These are phyloP conservation scores for Aspergillus panamensis DNA, from an alignment of 495 filamentous ascomycete genomes.

Conservation along the genomic window DNA sequence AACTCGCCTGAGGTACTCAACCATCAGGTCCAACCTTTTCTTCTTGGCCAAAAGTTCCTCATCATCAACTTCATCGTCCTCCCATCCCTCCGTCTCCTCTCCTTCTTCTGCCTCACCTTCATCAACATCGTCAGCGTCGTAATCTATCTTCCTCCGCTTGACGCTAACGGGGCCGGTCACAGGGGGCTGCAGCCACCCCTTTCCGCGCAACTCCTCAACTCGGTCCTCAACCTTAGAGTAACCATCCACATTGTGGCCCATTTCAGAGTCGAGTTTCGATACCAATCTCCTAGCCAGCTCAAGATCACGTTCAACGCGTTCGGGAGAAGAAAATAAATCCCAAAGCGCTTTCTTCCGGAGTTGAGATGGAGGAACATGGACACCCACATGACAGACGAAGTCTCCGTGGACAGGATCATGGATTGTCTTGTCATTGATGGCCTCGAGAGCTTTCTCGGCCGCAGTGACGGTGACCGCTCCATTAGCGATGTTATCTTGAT, in stretches of 20 bases:
- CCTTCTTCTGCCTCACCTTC: conserved; percentile 69
- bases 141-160: conserved; percentile 59
- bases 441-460: conserved; percentile 82
- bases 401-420: conserved; percentile 88
- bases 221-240: conserved; percentile 75
- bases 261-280: conserved; percentile 74
- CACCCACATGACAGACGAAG: conserved; percentile 94
- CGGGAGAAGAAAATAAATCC: conserved; percentile 90
- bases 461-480: conserved; percentile 38
- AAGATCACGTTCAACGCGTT: conserved; percentile 81
- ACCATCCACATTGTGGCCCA: conserved; percentile 64
- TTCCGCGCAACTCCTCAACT: conserved; percentile 71
- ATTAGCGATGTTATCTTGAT: conserved; percentile 34
- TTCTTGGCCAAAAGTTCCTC: conserved; percentile 88
- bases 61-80: conserved; percentile 82
- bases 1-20: conserved; percentile 93
- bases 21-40: conserved; percentile 92
- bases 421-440: conserved; percentile 94
- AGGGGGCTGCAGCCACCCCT: conserved; percentile 70
- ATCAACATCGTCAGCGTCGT: conserved; percentile 66
- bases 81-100: conserved; percentile 67
- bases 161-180: conserved; percentile 50
- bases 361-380: conserved; percentile 82
- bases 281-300: conserved; percentile 72
- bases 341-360: conserved; percentile 95